These are phyloP conservation scores for Penicillium sp. DNA, from an alignment of 2,329 filamentous ascomycete species.

Conservation along the genomic window DNA sequence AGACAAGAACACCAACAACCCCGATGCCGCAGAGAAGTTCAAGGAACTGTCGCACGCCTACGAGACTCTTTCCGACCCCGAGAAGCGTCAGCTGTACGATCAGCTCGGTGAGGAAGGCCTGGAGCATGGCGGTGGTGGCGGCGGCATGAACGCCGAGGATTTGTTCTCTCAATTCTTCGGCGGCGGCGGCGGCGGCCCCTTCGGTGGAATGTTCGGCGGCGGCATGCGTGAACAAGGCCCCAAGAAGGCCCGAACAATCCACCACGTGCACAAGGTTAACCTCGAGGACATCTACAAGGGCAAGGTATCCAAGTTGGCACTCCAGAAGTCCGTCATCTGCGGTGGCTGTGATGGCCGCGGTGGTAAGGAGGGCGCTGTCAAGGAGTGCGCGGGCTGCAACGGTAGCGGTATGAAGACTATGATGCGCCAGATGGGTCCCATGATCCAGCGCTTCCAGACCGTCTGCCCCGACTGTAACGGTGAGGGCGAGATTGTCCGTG, in stretches of 20 bases:
- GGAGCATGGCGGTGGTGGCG: slow-evolving; percentile 69
- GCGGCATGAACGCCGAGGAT: slow-evolving; percentile 90
- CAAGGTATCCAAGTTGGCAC: slow-evolving; percentile 91
- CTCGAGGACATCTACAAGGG: slow-evolving; percentile 96
- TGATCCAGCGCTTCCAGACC: slow-evolving; percentile 99
- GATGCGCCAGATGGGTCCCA: slow-evolving; percentile 99
- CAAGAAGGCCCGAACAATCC: slow-evolving; percentile 86
- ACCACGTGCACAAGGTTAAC: slow-evolving; percentile 96
- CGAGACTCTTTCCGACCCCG: slow-evolving; percentile 81
- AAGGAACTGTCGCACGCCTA: slow-evolving; percentile 95
- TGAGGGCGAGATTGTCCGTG: slow-evolving; percentile 90
- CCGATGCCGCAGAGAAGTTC: slow-evolving; percentile 91
- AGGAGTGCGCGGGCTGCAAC: slow-evolving; percentile 81
- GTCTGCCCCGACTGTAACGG: slow-evolving; percentile 97
- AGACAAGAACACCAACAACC: slow-evolving; percentile 97
- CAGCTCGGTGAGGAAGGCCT: slow-evolving; percentile 96
- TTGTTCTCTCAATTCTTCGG: slow-evolving; percentile 97
- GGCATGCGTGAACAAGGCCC: slow-evolving; percentile 74
- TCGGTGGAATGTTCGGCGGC: slow-evolving; percentile 67
- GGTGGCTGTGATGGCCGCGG: slow-evolving; percentile 86
- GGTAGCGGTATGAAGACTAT: slow-evolving; percentile 98
- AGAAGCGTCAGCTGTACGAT: slow-evolving; percentile 88
- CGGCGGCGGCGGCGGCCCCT: slow-evolving; percentile 56
- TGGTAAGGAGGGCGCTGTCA: slow-evolving; percentile 95
- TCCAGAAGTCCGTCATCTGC: slow-evolving; percentile 97